Evolutionary conservation across 345 rosid genomes (phyloP), one percentile per base, ranked within the genome.

Genomic region (Sisymbrium irio): DNA sequence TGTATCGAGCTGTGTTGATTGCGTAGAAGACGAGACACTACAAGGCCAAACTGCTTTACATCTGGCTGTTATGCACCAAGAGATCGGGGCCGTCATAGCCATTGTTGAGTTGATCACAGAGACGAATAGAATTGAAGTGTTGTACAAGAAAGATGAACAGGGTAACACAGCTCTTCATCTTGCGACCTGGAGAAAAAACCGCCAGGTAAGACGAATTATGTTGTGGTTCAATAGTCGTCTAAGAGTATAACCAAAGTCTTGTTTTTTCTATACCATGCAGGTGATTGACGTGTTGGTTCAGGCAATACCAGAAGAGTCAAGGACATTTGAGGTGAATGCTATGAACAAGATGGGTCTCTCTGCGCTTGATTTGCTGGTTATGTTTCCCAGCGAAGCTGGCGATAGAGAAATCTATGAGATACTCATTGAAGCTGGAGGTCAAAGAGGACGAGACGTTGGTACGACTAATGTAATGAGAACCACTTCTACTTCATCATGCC

Each of bases 351-450:
- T 56, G 59, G 79, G 82, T 64, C 88, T 83, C 47, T 77, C 88
- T 25, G 83, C 88, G 3, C 50, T 86, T 15, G 86, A 83, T 67
- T 20, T 84, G 67, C 75, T 83, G 5, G 65, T 74, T 65, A 84
- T 84, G 13, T 82, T 84, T 74, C 86, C 83, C 11, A 88, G 88
- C 15, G 84, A 86, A 82, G 87, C 85, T 15, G 87, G 88, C 0
- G 87, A 88, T 22, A 70, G 83, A 68, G 88, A 87, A 79, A 81
- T 85, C 2, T 58, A 62, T 0, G 88, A 83, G 53, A 78, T 69
- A 62, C 85, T 82, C 63, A 70, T 12, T 4, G 20, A 30, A 9
- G 78, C 83, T 13, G 88, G 88, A 62, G 88, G 82, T 44, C 45
- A 54, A 40, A 76, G 67, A 57, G 78, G 74, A 5, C 65, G 45